Conservation (phyloP, 2,329 filamentous ascomycete genomes). For the Colletotrichum sp. region DNA sequence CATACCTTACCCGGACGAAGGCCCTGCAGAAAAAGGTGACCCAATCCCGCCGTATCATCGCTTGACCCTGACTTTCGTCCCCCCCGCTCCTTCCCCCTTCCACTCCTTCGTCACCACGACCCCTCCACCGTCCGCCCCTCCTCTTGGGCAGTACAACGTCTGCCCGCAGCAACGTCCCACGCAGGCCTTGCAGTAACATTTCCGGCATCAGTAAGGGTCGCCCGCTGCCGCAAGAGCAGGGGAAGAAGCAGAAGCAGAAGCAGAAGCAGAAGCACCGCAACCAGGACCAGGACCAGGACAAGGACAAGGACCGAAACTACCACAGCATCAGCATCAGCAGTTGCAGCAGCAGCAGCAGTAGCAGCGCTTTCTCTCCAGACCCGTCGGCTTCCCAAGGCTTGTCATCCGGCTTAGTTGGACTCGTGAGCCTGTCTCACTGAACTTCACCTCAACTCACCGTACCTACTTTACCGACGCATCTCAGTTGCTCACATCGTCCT, state of each 20-base stretch:
- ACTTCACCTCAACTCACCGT: not conserved
- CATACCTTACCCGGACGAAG: not conserved
- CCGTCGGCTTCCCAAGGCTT: not conserved
- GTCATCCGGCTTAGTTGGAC: not conserved
- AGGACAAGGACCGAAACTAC: not conserved
- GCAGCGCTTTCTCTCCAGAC: not conserved
- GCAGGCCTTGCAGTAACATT: not conserved
- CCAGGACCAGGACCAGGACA: not conserved
- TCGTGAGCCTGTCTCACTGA: not conserved
- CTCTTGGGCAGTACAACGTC: not conserved
- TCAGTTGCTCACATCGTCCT: not conserved
- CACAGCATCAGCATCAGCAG: not conserved
- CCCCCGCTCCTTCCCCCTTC: constrained; percentile 2
- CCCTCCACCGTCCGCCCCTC: constrained; percentile 6
- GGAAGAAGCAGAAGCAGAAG: not conserved
- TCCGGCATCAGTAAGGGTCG: not conserved
- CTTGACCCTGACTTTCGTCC: constrained; percentile 13
- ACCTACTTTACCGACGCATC: not conserved
- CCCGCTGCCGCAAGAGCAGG: not conserved
- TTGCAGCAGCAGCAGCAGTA: not conserved
- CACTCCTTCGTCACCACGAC: not conserved
- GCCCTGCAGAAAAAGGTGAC: constrained; percentile 11
- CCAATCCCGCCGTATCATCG: constrained; percentile 10
- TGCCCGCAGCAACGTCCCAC: not conserved
- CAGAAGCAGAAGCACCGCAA: not conserved